phyloP scores from a whole-genome alignment of 202 grass and related monocot genomes.

The Panicum hallii region DNA sequence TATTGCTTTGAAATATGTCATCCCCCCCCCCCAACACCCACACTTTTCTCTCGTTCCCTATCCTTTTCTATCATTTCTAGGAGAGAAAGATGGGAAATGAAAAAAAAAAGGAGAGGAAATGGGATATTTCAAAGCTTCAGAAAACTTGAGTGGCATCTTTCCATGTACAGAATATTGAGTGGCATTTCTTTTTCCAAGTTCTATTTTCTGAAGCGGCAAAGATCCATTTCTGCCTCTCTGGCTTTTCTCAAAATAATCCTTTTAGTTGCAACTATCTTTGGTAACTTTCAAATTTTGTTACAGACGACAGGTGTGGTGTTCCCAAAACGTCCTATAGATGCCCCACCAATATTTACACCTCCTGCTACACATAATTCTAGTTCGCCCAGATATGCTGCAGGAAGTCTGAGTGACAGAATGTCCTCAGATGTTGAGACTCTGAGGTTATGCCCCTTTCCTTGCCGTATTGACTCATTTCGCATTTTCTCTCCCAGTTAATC shows the following conservation, averaged over 20 bases:
- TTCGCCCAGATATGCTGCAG: constrained; percentile 53
- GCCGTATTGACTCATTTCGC: constrained; percentile 28
- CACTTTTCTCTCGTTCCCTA: not conserved
- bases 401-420: constrained; percentile 60
- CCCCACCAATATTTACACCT: constrained; percentile 79
- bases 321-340: constrained; percentile 63
- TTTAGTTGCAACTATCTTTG: constrained; percentile 6
- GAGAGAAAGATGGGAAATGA: constrained; percentile 9
- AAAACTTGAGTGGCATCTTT: not conserved
- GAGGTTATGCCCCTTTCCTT: constrained; percentile 56
- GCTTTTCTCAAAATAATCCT: not conserved
- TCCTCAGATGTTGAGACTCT: constrained; percentile 60
- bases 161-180: not conserved
- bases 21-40: no score
- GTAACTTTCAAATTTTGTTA: constrained; percentile 29
- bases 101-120: not conserved
- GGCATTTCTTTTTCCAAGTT: not conserved
- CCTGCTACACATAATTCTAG: constrained; percentile 51
- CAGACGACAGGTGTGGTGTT: constrained; percentile 86
- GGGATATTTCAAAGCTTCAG: not conserved
- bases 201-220: not conserved
- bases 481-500: constrained; percentile 32
- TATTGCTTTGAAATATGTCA: not conserved
- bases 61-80: not conserved
- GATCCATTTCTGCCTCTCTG: not conserved